Conservation (phyloP, 345 rosid genomes). For the Brassica nigra region DNA sequence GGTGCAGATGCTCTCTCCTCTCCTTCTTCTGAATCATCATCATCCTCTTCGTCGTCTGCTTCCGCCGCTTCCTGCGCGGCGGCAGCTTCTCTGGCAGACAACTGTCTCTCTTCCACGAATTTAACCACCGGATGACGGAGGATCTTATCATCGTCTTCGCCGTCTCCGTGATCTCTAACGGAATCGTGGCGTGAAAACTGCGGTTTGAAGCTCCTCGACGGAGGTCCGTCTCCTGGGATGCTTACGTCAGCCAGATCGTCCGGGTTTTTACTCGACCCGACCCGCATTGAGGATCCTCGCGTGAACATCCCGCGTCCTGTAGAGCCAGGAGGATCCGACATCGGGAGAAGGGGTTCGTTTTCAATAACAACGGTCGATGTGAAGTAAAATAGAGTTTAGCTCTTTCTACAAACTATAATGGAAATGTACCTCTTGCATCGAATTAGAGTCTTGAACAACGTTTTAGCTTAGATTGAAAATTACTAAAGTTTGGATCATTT, state of each 20-base stretch:
- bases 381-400: neutral
- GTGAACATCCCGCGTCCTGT: constrained; percentile 48
- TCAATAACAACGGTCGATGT: neutral
- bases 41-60: constrained; percentile 34
- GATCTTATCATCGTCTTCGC: constrained; percentile 34
- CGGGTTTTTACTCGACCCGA: constrained; percentile 40
- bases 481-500: neutral
- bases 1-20: constrained; percentile 36
- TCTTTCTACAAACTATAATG: neutral
- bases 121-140: constrained; percentile 48
- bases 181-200: constrained; percentile 59
- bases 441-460: constrained; percentile 21
- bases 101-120: constrained; percentile 63
- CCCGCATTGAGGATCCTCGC: constrained; percentile 55
- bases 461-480: neutral
- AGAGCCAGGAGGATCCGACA: constrained; percentile 42
- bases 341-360: constrained; percentile 59
- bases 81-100: constrained; percentile 85
- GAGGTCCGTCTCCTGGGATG: constrained; percentile 38
- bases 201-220: constrained; percentile 49
- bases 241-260: constrained; percentile 36
- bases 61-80: constrained; percentile 76
- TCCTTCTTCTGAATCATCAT: constrained; percentile 36
- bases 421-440: constrained; percentile 36
- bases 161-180: constrained; percentile 44